Evolutionary conservation across 1,284 basidiomycete genomes (phyloP).

Genomic region (Neotropicomus parvogracilis): DNA sequence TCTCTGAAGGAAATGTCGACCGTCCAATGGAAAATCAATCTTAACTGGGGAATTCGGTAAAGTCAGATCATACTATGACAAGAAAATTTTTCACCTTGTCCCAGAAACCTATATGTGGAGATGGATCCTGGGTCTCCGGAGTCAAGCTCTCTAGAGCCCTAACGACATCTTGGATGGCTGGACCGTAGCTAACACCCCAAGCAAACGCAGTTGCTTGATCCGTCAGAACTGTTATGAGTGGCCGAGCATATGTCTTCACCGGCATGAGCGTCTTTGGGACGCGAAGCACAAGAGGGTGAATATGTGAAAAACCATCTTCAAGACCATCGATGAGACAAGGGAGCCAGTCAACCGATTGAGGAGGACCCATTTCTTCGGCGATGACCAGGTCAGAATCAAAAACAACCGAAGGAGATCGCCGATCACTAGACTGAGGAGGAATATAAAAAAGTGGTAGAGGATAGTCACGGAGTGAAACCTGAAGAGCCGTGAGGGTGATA

Average conservation of each 20-base stretch:
- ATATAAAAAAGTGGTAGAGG: conserved; percentile 68
- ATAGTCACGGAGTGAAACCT: conserved; percentile 77
- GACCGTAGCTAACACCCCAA: conserved; percentile 89
- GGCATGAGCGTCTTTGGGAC: conserved; percentile 95
- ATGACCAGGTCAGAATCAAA: conserved; percentile 84
- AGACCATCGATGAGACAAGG: conserved; percentile 59
- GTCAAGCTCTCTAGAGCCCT: conserved; percentile 81
- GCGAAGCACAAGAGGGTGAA: conserved; percentile 56
- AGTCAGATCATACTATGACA: neutral
- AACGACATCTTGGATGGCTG: conserved; percentile 86
- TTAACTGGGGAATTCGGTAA: conserved; percentile 50
- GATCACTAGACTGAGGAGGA: conserved; percentile 40
- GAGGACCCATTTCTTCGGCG: conserved; percentile 83
- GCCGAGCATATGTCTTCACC: conserved; percentile 87
- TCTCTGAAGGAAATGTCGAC: conserved; percentile 69
- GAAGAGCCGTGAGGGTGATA: conserved; percentile 63
- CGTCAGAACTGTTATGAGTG: conserved; percentile 66
- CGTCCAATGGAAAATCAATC: conserved; percentile 83
- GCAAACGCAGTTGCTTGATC: conserved; percentile 71
- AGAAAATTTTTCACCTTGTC: conserved; percentile 57
- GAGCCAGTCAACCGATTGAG: conserved; percentile 71
- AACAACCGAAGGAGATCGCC: conserved; percentile 46
- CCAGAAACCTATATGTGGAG: conserved; percentile 90
- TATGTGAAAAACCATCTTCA: conserved; percentile 50
- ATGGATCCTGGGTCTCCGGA: conserved; percentile 81